Evolutionary conservation across 805 yeast species (phyloP).

Genomic region (Ogataea paradorogensis): DNA sequence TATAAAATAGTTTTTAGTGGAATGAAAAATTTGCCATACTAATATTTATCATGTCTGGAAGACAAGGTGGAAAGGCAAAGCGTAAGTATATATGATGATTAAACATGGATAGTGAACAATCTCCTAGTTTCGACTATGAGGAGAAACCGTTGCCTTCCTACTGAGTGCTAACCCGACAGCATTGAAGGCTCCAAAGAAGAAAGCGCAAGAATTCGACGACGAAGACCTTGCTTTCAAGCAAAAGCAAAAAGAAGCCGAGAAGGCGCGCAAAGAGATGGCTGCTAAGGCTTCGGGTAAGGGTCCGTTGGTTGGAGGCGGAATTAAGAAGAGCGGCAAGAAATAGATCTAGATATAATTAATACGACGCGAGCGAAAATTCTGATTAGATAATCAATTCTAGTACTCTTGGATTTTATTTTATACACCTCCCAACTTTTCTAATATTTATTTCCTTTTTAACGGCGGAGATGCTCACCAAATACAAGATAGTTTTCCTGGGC

Average conservation of each 20-base stretch:
- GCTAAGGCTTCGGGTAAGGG: conserved; percentile 86
- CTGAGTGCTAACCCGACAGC: conserved; percentile 33
- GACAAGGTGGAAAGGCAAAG: conserved; percentile 97
- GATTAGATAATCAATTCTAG: background rate
- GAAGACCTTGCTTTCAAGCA: conserved; percentile 89
- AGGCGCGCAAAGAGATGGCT: conserved; percentile 88
- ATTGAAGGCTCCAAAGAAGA: conserved; percentile 80
- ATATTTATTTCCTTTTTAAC: conserved; percentile 2
- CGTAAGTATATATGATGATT: conserved; percentile 45
- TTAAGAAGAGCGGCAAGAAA: conserved; percentile 81
- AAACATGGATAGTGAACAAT: conserved; percentile 27
- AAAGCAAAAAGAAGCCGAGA: conserved; percentile 92
- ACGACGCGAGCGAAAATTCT: background rate
- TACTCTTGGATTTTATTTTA: background rate
- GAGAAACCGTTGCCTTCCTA: conserved; percentile 29
- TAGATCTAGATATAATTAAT: conserved; percentile 2
- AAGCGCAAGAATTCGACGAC: conserved; percentile 71
- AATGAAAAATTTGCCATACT: conserved; percentile 5
- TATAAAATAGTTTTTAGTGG: background rate
- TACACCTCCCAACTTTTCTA: conserved; percentile 1
- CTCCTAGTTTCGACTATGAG: conserved; percentile 25
- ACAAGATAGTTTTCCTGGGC: conserved; percentile 93
- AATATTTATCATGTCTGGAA: conserved; percentile 69
- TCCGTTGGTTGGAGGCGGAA: conserved; percentile 90
- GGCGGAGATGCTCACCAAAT: conserved; percentile 49